Percentiles rank a stretch among this genome's conserved stretches.
phyloP scores from a whole-genome alignment of 2,329 filamentous ascomycete species.

The Paracorniculantispora psalliotae region DNA sequence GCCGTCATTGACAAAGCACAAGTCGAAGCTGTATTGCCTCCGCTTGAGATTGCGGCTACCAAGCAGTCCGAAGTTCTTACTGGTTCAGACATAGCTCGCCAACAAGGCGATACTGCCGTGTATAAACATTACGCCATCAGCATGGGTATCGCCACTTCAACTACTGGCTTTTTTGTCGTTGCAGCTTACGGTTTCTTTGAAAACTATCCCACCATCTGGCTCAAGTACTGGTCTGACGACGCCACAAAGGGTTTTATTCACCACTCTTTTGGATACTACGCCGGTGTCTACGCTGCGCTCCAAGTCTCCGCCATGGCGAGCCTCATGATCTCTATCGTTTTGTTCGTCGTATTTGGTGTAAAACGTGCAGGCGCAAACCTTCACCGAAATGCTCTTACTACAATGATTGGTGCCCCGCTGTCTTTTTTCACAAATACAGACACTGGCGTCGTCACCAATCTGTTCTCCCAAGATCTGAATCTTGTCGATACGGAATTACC shows the following conservation, averaged over 20 bases:
- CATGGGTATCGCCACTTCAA: conserved; percentile 20
- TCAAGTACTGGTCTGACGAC: conserved; percentile 37
- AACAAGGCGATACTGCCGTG: background rate
- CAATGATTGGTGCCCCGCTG: conserved; percentile 34
- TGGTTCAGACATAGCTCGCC: background rate
- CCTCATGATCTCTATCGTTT: conserved; percentile 17
- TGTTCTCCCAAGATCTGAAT: conserved; percentile 42
- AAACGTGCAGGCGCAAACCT: conserved; percentile 25
- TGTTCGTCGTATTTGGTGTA: conserved; percentile 25
- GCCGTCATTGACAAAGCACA: background rate
- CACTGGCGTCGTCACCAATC: conserved; percentile 35
- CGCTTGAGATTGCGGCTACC: background rate
- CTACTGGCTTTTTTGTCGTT: conserved; percentile 16
- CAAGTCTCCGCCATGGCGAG: conserved; percentile 17
- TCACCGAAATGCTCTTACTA: conserved; percentile 29
- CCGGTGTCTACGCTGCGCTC: conserved; percentile 28
- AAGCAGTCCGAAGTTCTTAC: background rate
- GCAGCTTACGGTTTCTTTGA: conserved; percentile 22
- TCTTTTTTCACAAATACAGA: conserved; percentile 39
- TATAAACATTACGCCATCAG: conserved; percentile 32
- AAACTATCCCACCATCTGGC: conserved; percentile 33
- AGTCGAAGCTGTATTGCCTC: background rate
- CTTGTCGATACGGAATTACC: conserved; percentile 38
- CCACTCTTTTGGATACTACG: conserved; percentile 23
- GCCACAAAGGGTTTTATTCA: conserved; percentile 12